Conservation (phyloP, 495 filamentous ascomycete genomes). For the Cercophora scortea region DNA sequence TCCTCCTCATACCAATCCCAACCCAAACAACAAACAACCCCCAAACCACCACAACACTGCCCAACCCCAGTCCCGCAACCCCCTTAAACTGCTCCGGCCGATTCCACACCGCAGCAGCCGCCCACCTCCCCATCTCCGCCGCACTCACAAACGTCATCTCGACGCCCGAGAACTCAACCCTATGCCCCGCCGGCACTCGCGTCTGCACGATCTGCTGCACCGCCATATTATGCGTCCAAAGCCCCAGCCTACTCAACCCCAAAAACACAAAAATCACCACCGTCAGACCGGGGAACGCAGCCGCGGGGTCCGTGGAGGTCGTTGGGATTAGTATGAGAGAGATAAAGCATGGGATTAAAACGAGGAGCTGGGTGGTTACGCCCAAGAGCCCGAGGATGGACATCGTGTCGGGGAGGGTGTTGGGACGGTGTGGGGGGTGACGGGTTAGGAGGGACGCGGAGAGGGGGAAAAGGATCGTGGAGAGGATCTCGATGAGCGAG, state of each 20-base stretch:
- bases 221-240: conserved; percentile 30
- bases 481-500: conserved; percentile 5
- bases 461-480: conserved; percentile 5
- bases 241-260: conserved; percentile 29
- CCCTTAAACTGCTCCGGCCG: conserved; percentile 23
- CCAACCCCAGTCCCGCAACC: conserved; percentile 18
- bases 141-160: conserved; percentile 24
- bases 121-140: conserved; percentile 23
- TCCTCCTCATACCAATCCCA: conserved; percentile 3
- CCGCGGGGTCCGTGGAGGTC: neutral
- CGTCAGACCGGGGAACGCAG: neutral
- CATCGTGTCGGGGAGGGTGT: conserved; percentile 6
- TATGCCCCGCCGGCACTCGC: conserved; percentile 11
- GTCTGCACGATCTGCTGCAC: conserved; percentile 31
- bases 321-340: neutral
- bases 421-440: too few relatives aligned
- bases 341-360: conserved; percentile 5
- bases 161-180: conserved; percentile 28
- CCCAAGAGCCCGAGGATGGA: conserved; percentile 1
- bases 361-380: conserved; percentile 4
- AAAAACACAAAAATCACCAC: conserved; percentile 26
- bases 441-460: conserved; percentile 1
- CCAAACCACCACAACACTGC: conserved; percentile 17
- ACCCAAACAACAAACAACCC: conserved; percentile 25
- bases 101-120: conserved; percentile 17